Base-by-base conservation (phyloP, 306 rosid species). In the Rosa persica region DNA sequence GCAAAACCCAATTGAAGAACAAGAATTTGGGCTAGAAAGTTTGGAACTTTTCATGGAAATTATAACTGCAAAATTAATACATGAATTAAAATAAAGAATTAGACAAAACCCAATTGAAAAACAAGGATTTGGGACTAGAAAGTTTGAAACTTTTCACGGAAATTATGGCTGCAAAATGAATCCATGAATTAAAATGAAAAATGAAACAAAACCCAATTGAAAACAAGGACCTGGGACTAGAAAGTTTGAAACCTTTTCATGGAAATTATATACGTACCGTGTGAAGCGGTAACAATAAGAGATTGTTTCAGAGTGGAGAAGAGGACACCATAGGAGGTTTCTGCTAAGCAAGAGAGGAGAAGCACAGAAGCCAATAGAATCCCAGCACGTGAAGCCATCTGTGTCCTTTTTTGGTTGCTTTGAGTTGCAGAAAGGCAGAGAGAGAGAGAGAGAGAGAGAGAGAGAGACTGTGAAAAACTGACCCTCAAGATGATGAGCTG, bases 231-330 rank as follows among this genome's bases (percentile, higher is more conserved):
- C 47, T 67, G 2, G 27, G 40, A 4, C 43, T 3, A 10, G 25
- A 62, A 62, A 15, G 39, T 30, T 3, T n/a, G 5, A 20, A 46
- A 72, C 30, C 55, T 16, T 12, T 39, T 51, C 16, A 39, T 22
- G 43, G 5, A 25, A 64, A 60, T 57, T 54, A 30, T 74, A 70
- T 43, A 39, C 36, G 16, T 72, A 95, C 99, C 96, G 82, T 89
- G 88, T 7, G 98, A 88, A 79, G 94, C 93, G 4, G 96, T 87
- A 79, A 96, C 92, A 40, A 38, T 72, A 17, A 96, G 88, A 80
- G 85, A 81, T 57, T 49, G 82, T 70, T 84, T 83, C 34, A 96
- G 78, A 79, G 94, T 72, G 70, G 98, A 84, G 23, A 96, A 83
- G 46, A 79, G 88, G 65, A 75, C 76, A 38, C 91, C 98, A 73